phyloP scores from a whole-genome alignment of 202 grass and related monocot genomes.

The Panicum hallii region DNA sequence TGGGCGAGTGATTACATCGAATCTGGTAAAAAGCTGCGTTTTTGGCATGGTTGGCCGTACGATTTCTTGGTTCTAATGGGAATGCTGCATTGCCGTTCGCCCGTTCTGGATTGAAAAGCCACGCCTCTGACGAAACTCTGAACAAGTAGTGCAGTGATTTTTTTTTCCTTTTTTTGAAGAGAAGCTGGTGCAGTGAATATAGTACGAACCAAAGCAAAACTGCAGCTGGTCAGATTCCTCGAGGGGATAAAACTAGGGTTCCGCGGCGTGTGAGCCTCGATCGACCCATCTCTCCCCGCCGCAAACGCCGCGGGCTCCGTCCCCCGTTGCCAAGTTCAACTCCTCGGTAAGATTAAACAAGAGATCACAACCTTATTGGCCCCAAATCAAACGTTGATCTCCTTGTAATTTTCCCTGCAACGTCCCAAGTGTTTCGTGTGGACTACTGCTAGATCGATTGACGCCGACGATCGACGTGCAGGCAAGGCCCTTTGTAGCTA shows the following conservation, averaged over 20 bases:
- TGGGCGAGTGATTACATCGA: not conserved
- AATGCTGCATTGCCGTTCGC: not conserved
- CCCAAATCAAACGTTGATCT: not conserved
- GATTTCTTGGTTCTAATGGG: not conserved
- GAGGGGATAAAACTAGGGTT: constrained; percentile 32
- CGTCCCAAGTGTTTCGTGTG: not conserved
- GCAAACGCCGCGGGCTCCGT: not conserved
- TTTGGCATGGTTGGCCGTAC: not conserved
- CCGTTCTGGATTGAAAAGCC: not conserved
- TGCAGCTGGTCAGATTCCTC: constrained; percentile 18
- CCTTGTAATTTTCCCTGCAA: not conserved
- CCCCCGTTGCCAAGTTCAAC: constrained; percentile 37
- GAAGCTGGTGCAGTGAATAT: too few relatives aligned
- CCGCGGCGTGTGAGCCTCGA: not conserved
- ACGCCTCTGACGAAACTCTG: not conserved
- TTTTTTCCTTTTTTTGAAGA: too few relatives aligned
- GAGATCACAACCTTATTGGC: not conserved
- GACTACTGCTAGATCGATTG: not conserved
- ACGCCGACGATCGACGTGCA: not conserved
- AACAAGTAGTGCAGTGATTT: not conserved
- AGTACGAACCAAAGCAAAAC: not conserved
- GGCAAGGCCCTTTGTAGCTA: not conserved
- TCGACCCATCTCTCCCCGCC: not conserved
- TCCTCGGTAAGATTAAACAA: constrained; percentile 54
- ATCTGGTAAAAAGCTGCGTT: not conserved